Evolutionary conservation across 2,329 filamentous ascomycete genomes (phyloP).

Genomic region (Leptographium procerum): DNA sequence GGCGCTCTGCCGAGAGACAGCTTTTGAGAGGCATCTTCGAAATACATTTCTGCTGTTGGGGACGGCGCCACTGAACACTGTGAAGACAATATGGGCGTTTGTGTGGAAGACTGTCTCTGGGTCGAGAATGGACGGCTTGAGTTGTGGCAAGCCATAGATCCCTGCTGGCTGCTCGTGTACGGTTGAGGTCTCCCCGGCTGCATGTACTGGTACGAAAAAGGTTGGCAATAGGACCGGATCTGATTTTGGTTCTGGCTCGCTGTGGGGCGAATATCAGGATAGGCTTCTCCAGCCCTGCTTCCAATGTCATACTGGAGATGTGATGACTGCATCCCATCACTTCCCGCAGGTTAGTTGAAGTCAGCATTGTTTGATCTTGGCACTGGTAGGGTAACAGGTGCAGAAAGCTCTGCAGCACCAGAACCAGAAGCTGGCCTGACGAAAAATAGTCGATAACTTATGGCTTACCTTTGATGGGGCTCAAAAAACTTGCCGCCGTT

Average conservation of each 20-base stretch:
- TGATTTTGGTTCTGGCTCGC: too few relatives aligned
- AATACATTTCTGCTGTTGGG: background rate
- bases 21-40: background rate
- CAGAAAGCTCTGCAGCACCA: too few relatives aligned
- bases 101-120: background rate
- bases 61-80: background rate
- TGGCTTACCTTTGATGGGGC: background rate
- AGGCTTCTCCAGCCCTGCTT: background rate
- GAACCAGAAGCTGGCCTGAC: background rate
- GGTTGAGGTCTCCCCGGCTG: background rate
- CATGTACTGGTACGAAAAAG: background rate
- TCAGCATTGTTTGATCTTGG: background rate
- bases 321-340: background rate
- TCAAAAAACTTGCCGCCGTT: background rate
- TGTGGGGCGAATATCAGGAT: background rate
- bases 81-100: background rate
- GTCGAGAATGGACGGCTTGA: too few relatives aligned
- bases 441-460: background rate
- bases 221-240: background rate
- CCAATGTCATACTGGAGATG: background rate
- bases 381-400: background rate
- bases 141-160: background rate
- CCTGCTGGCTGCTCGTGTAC: background rate
- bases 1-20: background rate
- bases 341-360: background rate